A percentile compares a stretch with the other conserved stretches of the same genome.
phyloP scores from a whole-genome alignment of 2,329 filamentous ascomycete species.

The Talaromyces marneffei region DNA sequence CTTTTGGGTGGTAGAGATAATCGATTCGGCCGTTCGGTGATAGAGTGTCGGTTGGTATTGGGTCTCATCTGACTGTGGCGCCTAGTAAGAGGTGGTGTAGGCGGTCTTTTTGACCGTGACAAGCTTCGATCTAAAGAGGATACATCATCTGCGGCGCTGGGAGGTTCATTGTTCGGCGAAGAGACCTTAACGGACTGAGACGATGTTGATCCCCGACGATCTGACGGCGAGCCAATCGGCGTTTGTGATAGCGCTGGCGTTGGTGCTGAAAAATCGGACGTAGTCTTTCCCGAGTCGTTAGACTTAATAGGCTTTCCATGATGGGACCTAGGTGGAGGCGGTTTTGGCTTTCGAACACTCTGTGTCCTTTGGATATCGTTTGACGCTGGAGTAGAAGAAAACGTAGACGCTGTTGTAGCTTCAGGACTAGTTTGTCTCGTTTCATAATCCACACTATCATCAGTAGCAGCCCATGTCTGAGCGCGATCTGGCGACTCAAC shows the following conservation, averaged over 20 bases:
- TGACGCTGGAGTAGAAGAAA: constrained; percentile 41
- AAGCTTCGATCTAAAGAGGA: constrained; percentile 27
- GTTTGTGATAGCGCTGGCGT: background rate
- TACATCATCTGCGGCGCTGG: background rate
- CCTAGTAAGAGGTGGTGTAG: constrained; percentile 45
- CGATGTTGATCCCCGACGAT: constrained; percentile 52
- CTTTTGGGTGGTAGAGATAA: constrained; percentile 41
- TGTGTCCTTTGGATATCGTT: constrained; percentile 27
- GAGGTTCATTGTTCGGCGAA: constrained; percentile 23
- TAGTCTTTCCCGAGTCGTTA: constrained; percentile 24
- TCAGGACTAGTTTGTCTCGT: background rate
- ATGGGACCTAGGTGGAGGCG: constrained; percentile 69
- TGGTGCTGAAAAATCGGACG: background rate
- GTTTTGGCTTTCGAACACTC: constrained; percentile 52
- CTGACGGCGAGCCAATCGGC: background rate
- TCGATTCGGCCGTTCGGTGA: constrained; percentile 23
- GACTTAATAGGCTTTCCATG: constrained; percentile 68
- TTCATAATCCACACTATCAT: background rate
- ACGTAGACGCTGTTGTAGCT: constrained; percentile 35
- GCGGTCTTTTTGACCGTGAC: constrained; percentile 38
- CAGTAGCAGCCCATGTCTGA: background rate
- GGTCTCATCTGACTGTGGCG: constrained; percentile 42
- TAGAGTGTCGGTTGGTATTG: constrained; percentile 30
- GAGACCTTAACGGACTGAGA: constrained; percentile 48
- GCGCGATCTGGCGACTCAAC: background rate